Evolutionary conservation across 208 protist species (phyloP).

Genomic region (Leishmania martiniquensis): DNA sequence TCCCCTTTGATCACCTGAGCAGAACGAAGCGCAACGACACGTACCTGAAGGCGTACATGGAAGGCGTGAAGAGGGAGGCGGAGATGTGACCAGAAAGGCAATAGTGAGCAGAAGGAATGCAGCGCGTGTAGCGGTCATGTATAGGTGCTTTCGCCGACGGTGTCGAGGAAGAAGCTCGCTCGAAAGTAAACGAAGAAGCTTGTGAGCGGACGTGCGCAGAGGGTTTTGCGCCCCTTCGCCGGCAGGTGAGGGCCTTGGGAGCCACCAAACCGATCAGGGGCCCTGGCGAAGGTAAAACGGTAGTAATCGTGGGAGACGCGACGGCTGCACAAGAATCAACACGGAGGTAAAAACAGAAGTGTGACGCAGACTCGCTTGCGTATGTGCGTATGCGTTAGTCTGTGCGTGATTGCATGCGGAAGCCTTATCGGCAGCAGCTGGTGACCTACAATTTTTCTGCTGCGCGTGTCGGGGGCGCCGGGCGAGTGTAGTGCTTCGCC

Average conservation of each 20-base stretch:
- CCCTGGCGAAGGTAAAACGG: too few relatives aligned
- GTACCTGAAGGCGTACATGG: conserved; percentile 57
- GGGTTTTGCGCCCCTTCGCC: too few relatives aligned
- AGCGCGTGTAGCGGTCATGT: neutral
- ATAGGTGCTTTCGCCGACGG: neutral
- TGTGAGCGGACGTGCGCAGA: too few relatives aligned
- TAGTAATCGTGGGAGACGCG: too few relatives aligned
- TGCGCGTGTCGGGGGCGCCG: neutral
- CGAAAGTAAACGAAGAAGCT: too few relatives aligned
- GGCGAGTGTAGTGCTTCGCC: neutral
- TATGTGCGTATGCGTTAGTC: neutral
- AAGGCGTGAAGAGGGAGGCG: neutral
- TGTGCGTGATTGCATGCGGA: neutral
- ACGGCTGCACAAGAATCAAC: neutral
- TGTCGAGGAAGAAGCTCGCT: neutral
- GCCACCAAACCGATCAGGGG: too few relatives aligned
- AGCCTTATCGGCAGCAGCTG: neutral
- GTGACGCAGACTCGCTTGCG: neutral
- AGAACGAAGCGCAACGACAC: conserved; percentile 39
- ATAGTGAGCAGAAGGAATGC: neutral
- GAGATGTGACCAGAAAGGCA: neutral
- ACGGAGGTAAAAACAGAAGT: neutral
- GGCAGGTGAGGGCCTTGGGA: too few relatives aligned
- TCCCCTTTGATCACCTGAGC: conserved; percentile 53
- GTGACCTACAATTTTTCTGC: neutral